Base-by-base conservation (phyloP, 192 early-diverging fungal species). In the Mortierella claussenii region DNA sequence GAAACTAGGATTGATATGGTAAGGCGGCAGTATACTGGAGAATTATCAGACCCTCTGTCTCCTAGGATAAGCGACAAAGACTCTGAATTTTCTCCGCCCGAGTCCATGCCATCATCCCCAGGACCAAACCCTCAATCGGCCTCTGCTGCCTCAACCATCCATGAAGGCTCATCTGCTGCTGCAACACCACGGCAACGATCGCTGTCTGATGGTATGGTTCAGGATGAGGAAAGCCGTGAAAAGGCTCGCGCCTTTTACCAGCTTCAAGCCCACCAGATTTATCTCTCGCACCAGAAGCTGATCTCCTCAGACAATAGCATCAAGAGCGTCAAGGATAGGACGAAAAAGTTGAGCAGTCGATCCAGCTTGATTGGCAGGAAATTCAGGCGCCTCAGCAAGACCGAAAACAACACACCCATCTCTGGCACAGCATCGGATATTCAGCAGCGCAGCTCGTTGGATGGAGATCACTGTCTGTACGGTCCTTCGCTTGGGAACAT, bases 1-100 rank as follows among this genome's bases (percentile, higher is more conserved):
- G 73, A 76, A 52, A 62, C 40, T 40, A 61, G 73, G 47, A 62
- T 76, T 18, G 73, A 76, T 33, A 67, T 67, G 58, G 73, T 76
- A 28, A 76, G 65, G 57, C 63, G 73, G 9, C 73, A 76, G 30
- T 76, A 76, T 31, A 27, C 64, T 23, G 73, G 73, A 34, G 73
- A 76, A 30, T 59, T 76, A 20, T 42, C 46, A 4, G 65, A 66
- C 1, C 34, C 44, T 4, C 55, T 60, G 53, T 67, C 59, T n/a
- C 44, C 64, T 2, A 33, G 44, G 15, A 44, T 55, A n/a, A 67
- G 73, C 27, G 73, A 67, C 10, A 65, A 67, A 17, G 58, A 50
- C 31, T 43, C 57, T 1, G 73, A 67, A 26, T 56, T 37, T 5
- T 20, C 55, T 11, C 45, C 58, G 24, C 28, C 64, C 0, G 57